Conservation (phyloP, 129 eudicot species). For the sunflower (Helianthus annuus) region DNA sequence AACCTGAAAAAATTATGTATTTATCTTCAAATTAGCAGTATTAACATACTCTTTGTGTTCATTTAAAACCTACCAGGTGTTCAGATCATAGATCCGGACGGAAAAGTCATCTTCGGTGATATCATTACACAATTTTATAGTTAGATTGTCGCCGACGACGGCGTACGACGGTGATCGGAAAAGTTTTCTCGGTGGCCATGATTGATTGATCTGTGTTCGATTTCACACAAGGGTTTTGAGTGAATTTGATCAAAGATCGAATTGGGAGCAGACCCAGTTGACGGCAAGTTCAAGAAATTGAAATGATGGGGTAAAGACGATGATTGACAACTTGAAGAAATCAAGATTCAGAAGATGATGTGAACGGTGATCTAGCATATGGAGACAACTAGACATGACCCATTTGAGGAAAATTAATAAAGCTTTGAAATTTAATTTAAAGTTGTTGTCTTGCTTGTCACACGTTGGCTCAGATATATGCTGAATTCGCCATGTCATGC, state of each 20-base stretch:
- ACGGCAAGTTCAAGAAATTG: slow-evolving; percentile 31
- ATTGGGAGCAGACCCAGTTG: slow-evolving; percentile 3
- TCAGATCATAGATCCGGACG: slow-evolving; percentile 20
- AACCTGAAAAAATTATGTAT: slow-evolving; percentile 32
- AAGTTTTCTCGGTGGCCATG: slow-evolving; percentile 69
- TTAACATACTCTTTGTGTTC: background rate
- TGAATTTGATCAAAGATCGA: slow-evolving; percentile 11
- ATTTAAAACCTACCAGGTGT: background rate
- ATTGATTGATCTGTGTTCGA: background rate
- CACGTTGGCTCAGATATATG: too few species aligned
- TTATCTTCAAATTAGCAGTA: slow-evolving; percentile 20
- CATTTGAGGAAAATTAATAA: slow-evolving; percentile 9
- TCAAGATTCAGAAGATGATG: slow-evolving; percentile 23
- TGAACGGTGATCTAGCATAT: slow-evolving; percentile 25
- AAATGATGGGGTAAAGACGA: slow-evolving; percentile 27
- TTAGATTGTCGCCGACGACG: slow-evolving; percentile 22
- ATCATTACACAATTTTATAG: slow-evolving; percentile 7
- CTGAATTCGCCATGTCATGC: too few species aligned
- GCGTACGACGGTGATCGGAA: slow-evolving; percentile 37
- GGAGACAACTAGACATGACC: slow-evolving; percentile 11
- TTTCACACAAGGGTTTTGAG: slow-evolving; percentile 4
- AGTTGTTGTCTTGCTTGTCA: background rate
- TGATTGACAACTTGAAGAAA: slow-evolving; percentile 31
- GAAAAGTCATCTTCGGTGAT: slow-evolving; percentile 36
- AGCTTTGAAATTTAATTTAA: background rate